Conservation (phyloP, 345 rosid species). For the Gossypium mustelinum region DNA sequence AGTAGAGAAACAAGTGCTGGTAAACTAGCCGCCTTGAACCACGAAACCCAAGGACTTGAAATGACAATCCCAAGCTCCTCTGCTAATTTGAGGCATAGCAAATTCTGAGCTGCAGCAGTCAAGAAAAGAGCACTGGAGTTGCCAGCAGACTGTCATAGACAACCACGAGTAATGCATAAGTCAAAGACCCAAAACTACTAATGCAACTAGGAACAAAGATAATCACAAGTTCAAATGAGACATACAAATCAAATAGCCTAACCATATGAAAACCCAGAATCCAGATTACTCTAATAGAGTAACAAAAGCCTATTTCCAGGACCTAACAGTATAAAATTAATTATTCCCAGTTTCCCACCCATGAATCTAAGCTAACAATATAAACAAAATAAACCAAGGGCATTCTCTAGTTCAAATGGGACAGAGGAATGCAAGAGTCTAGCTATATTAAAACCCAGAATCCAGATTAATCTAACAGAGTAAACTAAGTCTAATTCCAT, state of each 20-base stretch:
- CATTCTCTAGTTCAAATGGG: neutral
- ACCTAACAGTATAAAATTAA: neutral
- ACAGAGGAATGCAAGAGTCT: neutral
- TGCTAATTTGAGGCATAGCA: constrained; percentile 86
- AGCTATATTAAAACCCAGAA: neutral
- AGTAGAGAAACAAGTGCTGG: constrained; percentile 72
- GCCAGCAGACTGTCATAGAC: constrained; percentile 59
- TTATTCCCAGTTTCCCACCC: neutral
- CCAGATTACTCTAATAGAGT: neutral
- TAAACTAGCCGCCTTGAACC: constrained; percentile 93
- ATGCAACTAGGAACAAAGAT: neutral
- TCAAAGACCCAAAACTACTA: constrained; percentile 13
- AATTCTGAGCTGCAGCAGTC: constrained; percentile 95
- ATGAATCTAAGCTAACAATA: neutral
- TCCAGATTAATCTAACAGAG: neutral
- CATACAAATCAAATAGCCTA: constrained; percentile 3
- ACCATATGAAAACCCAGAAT: neutral
- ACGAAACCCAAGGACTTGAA: constrained; percentile 84
- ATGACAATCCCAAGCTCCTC: constrained; percentile 90
- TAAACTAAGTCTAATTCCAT: neutral
- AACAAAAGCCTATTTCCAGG: neutral
- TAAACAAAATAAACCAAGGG: neutral
- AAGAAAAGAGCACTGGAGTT: constrained; percentile 96
- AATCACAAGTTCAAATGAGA: neutral
- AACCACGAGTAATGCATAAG: constrained; percentile 26